A percentile compares a stretch with the other conserved stretches of the same genome.
These are phyloP conservation scores for Yamadazyma tumulicola DNA, from an alignment of 805 yeast genomes.

Conservation along the genomic window DNA sequence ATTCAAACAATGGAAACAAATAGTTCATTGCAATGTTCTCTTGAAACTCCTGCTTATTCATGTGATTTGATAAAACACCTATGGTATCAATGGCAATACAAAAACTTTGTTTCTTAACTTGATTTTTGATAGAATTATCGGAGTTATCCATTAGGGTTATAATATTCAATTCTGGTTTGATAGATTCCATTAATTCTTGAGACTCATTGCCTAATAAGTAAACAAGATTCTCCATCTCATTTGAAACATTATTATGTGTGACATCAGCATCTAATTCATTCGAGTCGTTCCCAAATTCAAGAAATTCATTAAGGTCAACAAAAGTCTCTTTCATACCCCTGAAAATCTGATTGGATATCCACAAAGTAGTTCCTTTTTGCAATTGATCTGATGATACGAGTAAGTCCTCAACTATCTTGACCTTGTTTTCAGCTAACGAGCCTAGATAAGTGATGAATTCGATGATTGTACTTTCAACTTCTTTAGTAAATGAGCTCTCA, in stretches of 20 bases:
- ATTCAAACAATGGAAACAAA: slow-evolving; percentile 69
- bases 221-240: slow-evolving; percentile 18
- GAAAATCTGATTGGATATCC: slow-evolving; percentile 28
- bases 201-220: slow-evolving; percentile 35
- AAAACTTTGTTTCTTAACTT: slow-evolving; percentile 23
- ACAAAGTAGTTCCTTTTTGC: slow-evolving; percentile 19
- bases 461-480: slow-evolving; percentile 19
- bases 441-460: slow-evolving; percentile 6
- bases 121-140: slow-evolving; percentile 4
- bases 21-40: slow-evolving; percentile 62
- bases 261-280: slow-evolving; percentile 1
- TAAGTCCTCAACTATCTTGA: slow-evolving; percentile 2
- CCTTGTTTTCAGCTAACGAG: neutral
- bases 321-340: slow-evolving; percentile 2
- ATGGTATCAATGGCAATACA: slow-evolving; percentile 46
- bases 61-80: slow-evolving; percentile 21
- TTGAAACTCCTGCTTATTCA: slow-evolving; percentile 30
- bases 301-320: slow-evolving; percentile 16
- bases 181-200: slow-evolving; percentile 38
- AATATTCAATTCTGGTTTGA: slow-evolving; percentile 17
- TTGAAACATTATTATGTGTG: slow-evolving; percentile 5
- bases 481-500: slow-evolving; percentile 14
- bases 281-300: slow-evolving; percentile 13
- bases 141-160: slow-evolving; percentile 6
- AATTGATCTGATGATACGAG: neutral